Conservation (phyloP, 2,329 filamentous ascomycete genomes). For the Colletotrichum sp. region DNA sequence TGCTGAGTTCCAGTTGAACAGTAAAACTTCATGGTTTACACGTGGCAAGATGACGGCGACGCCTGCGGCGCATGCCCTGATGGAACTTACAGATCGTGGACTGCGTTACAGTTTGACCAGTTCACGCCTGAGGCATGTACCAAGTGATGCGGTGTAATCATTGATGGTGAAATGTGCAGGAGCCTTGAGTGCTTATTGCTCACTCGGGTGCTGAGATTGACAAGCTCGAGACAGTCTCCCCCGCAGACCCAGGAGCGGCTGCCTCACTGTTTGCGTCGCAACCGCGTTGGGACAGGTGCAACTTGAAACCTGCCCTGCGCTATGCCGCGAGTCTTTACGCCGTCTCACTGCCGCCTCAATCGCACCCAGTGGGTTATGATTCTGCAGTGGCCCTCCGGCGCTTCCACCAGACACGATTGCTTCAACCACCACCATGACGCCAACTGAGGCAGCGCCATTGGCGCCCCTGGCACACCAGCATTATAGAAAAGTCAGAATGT, state of each 20-base stretch:
- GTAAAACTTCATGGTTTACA: not conserved
- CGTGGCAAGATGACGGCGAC: not conserved
- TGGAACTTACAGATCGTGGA: not conserved
- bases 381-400: not conserved
- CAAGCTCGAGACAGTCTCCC: not conserved
- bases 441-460: not conserved
- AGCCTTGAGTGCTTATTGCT: not conserved
- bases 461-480: not conserved
- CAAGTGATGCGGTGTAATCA: not conserved
- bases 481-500: not conserved
- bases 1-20: fast-evolving
- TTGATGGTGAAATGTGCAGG: not conserved
- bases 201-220: not conserved
- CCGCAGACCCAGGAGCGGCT: not conserved
- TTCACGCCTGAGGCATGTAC: not conserved
- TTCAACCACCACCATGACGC: not conserved
- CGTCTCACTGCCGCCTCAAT: not conserved
- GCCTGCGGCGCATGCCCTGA: not conserved
- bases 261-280: not conserved
- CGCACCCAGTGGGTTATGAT: not conserved
- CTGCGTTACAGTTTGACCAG: not conserved
- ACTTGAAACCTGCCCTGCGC: not conserved
- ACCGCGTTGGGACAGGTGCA: not conserved
- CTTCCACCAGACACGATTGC: not conserved
- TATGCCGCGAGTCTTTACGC: constrained; percentile 8